Evolutionary conservation across 768 basidiomycete species (phyloP).

Genomic region (Mycena floridula): DNA sequence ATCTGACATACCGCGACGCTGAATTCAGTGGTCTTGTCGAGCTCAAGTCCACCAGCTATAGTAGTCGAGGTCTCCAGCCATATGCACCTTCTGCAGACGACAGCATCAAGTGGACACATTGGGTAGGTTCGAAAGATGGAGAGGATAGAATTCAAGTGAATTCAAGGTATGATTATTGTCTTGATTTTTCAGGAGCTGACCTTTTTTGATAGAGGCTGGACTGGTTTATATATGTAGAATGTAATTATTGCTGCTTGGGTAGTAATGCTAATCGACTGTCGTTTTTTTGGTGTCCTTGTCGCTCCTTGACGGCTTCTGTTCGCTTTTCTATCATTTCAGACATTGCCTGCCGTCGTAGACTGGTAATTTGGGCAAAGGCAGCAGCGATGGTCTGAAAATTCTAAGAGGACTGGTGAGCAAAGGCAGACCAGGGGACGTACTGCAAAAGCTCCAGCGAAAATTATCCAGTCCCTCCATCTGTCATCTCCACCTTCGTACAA

Average conservation of each 20-base stretch:
- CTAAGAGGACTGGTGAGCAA: not conserved
- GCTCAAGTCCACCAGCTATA: constrained; percentile 28
- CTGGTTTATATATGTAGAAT: constrained; percentile 39
- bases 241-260: no score
- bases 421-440: constrained; percentile 28
- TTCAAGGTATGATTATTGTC: no score
- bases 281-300: no score
- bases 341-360: constrained; percentile 24
- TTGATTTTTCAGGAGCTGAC: no score
- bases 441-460: constrained; percentile 47
- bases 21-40: constrained; percentile 43
- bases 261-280: no score
- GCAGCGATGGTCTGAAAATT: constrained; percentile 22
- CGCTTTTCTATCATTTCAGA: constrained; percentile 8
- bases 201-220: constrained; percentile 27
- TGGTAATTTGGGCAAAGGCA: constrained; percentile 26
- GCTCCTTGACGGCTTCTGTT: no score
- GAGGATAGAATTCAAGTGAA: no score
- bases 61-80: not conserved
- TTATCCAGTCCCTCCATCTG: constrained; percentile 58
- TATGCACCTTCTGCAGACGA: not conserved
- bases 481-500: constrained; percentile 56
- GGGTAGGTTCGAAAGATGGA: not conserved
- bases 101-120: not conserved
- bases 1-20: constrained; percentile 48